Conservation (phyloP, 345 rosid species). For the Rhizophora mangle region DNA sequence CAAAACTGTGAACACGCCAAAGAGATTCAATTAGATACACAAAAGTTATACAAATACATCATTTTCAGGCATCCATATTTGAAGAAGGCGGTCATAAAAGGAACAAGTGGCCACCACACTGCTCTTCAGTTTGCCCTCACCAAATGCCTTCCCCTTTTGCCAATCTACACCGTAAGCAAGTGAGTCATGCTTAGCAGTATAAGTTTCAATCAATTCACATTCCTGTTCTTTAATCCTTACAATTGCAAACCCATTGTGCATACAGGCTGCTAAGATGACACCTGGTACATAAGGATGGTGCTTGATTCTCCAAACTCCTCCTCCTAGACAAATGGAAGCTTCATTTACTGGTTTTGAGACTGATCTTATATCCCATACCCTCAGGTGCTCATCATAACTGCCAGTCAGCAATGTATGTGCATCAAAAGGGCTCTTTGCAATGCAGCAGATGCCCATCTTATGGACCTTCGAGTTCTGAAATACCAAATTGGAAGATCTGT, state of each 20-base stretch:
- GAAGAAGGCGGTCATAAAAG: constrained; percentile 69
- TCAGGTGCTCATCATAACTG: constrained; percentile 70
- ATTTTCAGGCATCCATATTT: constrained; percentile 56
- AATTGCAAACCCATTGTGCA: constrained; percentile 83
- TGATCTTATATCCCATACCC: constrained; percentile 78
- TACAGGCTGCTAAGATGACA: constrained; percentile 70
- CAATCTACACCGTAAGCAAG: constrained; percentile 93
- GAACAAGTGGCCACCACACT: constrained; percentile 76
- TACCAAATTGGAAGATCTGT: constrained; percentile 36
- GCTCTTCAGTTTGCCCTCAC: constrained; percentile 28
- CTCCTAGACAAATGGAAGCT: constrained; percentile 51
- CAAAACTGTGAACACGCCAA: not conserved
- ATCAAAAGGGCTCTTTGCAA: constrained; percentile 52
- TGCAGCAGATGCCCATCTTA: constrained; percentile 82
- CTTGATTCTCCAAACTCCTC: constrained; percentile 90
- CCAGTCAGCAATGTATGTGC: constrained; percentile 63
- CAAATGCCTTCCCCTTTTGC: constrained; percentile 43
- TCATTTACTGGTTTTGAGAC: constrained; percentile 59
- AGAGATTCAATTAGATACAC: not conserved
- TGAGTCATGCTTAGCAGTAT: constrained; percentile 47
- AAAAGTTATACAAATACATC: constrained; percentile 4
- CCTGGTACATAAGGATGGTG: constrained; percentile 58
- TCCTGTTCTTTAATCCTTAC: constrained; percentile 43
- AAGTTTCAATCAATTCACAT: constrained; percentile 56
- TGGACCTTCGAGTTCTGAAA: constrained; percentile 67